Evolutionary conservation across 2,329 filamentous ascomycete genomes (phyloP).

Genomic region (Cordyceps javanica): DNA sequence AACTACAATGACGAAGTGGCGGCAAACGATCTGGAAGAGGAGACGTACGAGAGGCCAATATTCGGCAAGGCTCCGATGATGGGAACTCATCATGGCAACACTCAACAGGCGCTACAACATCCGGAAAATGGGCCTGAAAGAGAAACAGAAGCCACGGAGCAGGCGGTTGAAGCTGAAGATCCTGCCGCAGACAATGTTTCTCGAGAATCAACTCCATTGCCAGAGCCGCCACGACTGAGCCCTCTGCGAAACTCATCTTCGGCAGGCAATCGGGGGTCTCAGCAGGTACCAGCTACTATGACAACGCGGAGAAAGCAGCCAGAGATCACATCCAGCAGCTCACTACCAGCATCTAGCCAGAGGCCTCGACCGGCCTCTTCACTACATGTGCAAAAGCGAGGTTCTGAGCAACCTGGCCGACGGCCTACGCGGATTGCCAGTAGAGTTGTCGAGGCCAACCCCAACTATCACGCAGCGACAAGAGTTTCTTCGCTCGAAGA

Average conservation of each 20-base stretch:
- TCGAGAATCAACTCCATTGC: slow-evolving; percentile 39
- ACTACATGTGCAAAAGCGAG: neutral
- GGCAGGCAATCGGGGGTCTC: slow-evolving; percentile 41
- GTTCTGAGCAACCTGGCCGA: slow-evolving; percentile 1
- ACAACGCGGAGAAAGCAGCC: neutral
- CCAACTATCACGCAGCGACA: neutral
- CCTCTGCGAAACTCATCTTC: slow-evolving; percentile 47
- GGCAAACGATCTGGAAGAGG: slow-evolving; percentile 33
- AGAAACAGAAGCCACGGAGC: slow-evolving; percentile 22
- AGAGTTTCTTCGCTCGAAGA: slow-evolving; percentile 1
- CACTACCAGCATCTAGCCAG: neutral
- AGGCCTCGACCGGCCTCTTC: neutral
- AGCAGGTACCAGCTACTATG: slow-evolving; percentile 7
- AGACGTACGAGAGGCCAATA: slow-evolving; percentile 19
- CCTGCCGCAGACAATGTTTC: slow-evolving; percentile 32
- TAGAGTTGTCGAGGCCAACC: neutral
- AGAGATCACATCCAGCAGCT: neutral
- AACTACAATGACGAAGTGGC: slow-evolving; percentile 40
- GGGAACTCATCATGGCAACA: neutral
- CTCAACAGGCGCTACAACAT: neutral
- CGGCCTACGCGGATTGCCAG: neutral
- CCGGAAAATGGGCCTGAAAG: slow-evolving; percentile 20
- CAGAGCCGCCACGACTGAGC: slow-evolving; percentile 40
- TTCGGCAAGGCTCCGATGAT: neutral
- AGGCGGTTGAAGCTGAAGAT: slow-evolving; percentile 30